Base-by-base conservation (phyloP, 306 rosid genomes). In the Pterocarpus santalinus region DNA sequence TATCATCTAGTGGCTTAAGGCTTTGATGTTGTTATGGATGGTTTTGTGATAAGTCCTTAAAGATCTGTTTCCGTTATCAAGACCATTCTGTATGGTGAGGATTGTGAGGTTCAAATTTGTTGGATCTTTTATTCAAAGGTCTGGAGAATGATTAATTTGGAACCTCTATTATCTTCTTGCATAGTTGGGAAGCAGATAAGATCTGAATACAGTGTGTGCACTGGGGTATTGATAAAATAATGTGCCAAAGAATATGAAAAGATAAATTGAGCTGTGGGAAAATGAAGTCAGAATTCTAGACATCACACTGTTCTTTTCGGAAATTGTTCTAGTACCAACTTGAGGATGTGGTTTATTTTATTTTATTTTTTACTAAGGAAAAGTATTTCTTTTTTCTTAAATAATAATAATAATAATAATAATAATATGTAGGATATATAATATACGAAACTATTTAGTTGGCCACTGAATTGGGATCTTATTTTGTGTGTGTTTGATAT, bases 251-350 rank as follows among this genome's bases (percentile, higher is more conserved):
- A 38, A 14, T 60, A 34, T 55, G 72, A 47, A 38, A 78, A 33
- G 68, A 46, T 79, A 57, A 53, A 73, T 28, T 72, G 12, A 34
- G 36, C 13, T 49, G 39, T 75, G 49, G 33, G n/a, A 62, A 39
- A 43, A 36, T 52, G 46, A 76, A 67, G 10, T 30, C 65, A 17
- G 14, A 44, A 67, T 51, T 32, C 83, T 72, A 28, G 72, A 47
- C 65, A 47, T 49, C 62, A 43, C 47, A 33, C 46, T 49, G 34
- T 65, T 65, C 15, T 35, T 13, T 44, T 55, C 64, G 16, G 65
- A 65, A 12, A 39, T 36, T 46, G 35, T 60, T 39, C 9, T 30
- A 34, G 11, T 51, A 16, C 51, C 63, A 51, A 12, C 35, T n/a
- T 5, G 4, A 12, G 38, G 57, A 65, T 38, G 17, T 7, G 32